These are phyloP conservation scores for Allodekkera sacchari DNA, from an alignment of 805 yeast species.

Conservation along the genomic window DNA sequence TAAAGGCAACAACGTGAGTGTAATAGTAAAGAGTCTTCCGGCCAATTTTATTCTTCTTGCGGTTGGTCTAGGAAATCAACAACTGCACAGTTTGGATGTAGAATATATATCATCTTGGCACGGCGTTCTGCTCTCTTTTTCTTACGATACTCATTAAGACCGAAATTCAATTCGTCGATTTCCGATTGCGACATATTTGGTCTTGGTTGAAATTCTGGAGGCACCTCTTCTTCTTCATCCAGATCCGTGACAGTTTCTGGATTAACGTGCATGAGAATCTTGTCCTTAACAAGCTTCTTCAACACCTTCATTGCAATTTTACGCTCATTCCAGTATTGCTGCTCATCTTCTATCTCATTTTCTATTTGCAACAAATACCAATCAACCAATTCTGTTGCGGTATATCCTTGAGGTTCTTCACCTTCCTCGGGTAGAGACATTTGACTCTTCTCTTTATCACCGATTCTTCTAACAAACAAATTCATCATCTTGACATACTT, in stretches of 20 bases:
- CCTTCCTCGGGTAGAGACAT: slow-evolving; percentile 37
- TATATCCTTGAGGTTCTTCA: slow-evolving; percentile 46
- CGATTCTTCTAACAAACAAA: slow-evolving; percentile 51
- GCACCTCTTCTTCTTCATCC: slow-evolving; percentile 33
- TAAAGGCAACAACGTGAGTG: neutral
- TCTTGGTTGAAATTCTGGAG: slow-evolving; percentile 14
- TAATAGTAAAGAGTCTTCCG: too few relatives aligned
- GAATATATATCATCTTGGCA: slow-evolving; percentile 36
- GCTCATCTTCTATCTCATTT: slow-evolving; percentile 59
- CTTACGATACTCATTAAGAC: slow-evolving; percentile 10
- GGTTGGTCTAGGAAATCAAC: slow-evolving; percentile 54
- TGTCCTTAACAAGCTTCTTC: slow-evolving; percentile 74
- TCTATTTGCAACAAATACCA: slow-evolving; percentile 76
- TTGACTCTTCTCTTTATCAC: slow-evolving; percentile 32
- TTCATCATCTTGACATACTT: slow-evolving; percentile 82
- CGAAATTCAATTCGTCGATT: slow-evolving; percentile 14
- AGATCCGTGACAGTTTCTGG: slow-evolving; percentile 21
- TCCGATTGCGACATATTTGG: slow-evolving; percentile 16
- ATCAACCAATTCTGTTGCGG: slow-evolving; percentile 61
- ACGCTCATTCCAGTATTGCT: slow-evolving; percentile 62
- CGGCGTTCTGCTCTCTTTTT: slow-evolving; percentile 14
- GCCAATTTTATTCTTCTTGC: too few relatives aligned
- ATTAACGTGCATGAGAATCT: slow-evolving; percentile 63
- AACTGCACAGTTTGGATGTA: slow-evolving; percentile 81
- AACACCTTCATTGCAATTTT: slow-evolving; percentile 71